Conservation (phyloP, 2,329 filamentous ascomycete genomes). For the Cordyceps militaris region DNA sequence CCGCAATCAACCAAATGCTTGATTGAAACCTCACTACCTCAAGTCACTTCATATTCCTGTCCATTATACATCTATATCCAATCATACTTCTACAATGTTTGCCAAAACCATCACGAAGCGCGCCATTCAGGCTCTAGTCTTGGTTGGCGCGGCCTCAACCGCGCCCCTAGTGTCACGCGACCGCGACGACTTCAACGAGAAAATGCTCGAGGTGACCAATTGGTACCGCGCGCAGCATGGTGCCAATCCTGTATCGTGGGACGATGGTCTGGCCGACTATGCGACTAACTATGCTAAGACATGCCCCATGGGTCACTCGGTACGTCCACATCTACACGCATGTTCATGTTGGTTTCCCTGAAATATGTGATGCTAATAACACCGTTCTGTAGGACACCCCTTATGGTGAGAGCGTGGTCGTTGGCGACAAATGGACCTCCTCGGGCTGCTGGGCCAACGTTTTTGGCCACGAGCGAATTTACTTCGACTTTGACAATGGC, state of each 20-base stretch:
- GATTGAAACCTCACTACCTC: neutral
- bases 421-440: neutral
- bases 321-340: neutral
- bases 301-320: constrained; percentile 49
- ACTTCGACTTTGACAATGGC: constrained; percentile 14
- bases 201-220: constrained; percentile 63
- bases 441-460: constrained; percentile 8
- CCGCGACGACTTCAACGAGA: constrained; percentile 3
- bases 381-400: neutral
- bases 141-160: neutral
- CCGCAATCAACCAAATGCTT: too few relatives aligned
- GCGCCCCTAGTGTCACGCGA: neutral
- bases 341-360: neutral
- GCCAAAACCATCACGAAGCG: neutral
- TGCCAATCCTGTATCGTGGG: constrained; percentile 55
- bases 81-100: neutral
- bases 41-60: neutral
- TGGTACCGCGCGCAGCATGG: constrained; percentile 73
- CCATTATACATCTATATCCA: too few relatives aligned
- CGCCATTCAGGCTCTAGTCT: neutral
- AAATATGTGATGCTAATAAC: neutral
- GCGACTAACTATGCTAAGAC: constrained; percentile 53
- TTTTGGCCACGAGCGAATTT: constrained; percentile 15
- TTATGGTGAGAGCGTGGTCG: neutral
- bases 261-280: constrained; percentile 48